A percentile compares a stretch with the other conserved stretches of the same genome.
phyloP scores from a whole-genome alignment of 1,139 yeast genomes.

The Kurtzmaniella natalensis region DNA sequence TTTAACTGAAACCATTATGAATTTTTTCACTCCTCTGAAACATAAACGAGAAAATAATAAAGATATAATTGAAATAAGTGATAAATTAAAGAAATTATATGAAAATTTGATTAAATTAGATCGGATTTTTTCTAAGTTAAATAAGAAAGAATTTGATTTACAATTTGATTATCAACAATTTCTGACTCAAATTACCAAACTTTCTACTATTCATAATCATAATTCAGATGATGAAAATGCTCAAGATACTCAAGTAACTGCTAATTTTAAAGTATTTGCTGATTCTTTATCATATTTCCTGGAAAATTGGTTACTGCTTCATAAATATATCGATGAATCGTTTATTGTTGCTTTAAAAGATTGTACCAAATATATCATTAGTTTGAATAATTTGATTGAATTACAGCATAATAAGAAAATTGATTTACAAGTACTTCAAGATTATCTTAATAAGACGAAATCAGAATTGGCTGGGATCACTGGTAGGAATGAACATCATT shows the following conservation, averaged over 20 bases:
- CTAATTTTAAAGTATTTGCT: slow-evolving; percentile 38
- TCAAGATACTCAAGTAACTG: slow-evolving; percentile 12
- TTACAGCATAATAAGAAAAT: slow-evolving; percentile 87
- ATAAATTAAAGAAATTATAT: slow-evolving; percentile 75
- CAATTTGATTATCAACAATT: slow-evolving; percentile 71
- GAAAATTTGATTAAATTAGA: slow-evolving; percentile 80
- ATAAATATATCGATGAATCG: slow-evolving; percentile 71
- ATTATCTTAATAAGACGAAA: slow-evolving; percentile 67
- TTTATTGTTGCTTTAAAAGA: slow-evolving; percentile 82
- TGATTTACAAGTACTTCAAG: slow-evolving; percentile 82
- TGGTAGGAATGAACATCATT: slow-evolving; percentile 10
- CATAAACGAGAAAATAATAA: slow-evolving; percentile 65
- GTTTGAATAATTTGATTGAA: slow-evolving; percentile 72
- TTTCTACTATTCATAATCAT: slow-evolving; percentile 45
- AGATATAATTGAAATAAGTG: slow-evolving; percentile 81
- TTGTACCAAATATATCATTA: slow-evolving; percentile 77
- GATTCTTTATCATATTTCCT: slow-evolving; percentile 48
- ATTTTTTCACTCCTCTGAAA: slow-evolving; percentile 77
- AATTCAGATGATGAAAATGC: slow-evolving; percentile 2
- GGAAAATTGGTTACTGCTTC: slow-evolving; percentile 36
- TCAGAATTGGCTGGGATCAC: slow-evolving; percentile 49
- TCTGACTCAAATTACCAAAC: slow-evolving; percentile 62
- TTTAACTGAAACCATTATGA: slow-evolving; percentile 82
- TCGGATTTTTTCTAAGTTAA: slow-evolving; percentile 67
- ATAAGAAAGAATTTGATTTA: slow-evolving; percentile 69